Conservation (phyloP, 2,329 filamentous ascomycete species). For the Tolypocladium tundrense region DNA sequence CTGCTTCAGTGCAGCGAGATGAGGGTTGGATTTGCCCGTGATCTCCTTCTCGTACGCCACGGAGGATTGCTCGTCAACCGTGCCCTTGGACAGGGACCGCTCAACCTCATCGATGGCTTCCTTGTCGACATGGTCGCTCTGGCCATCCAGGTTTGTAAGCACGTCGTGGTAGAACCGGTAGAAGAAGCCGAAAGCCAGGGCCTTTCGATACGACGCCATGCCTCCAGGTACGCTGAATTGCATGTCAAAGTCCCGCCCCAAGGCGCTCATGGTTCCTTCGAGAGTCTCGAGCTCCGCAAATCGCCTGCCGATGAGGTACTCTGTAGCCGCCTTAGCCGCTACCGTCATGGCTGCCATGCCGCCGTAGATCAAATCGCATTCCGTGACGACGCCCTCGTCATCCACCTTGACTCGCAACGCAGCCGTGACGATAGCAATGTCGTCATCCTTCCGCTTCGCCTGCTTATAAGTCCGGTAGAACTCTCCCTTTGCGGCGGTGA, state of each 20-base stretch:
- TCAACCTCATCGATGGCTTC: constrained; percentile 80
- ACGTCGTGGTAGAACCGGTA: constrained; percentile 95
- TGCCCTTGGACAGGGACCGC: constrained; percentile 67
- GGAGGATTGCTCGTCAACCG: constrained; percentile 66
- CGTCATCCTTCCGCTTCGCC: constrained; percentile 92
- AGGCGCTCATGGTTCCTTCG: constrained; percentile 78
- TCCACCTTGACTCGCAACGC: constrained; percentile 68
- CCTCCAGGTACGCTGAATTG: constrained; percentile 87
- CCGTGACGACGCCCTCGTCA: constrained; percentile 58
- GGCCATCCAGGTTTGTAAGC: constrained; percentile 48
- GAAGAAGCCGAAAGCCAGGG: constrained; percentile 85
- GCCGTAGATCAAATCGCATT: constrained; percentile 77
- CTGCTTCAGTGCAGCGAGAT: constrained; percentile 88
- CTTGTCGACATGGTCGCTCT: constrained; percentile 44
- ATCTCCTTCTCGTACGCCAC: constrained; percentile 72
- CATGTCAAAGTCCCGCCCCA: constrained; percentile 85
- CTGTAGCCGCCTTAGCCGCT: constrained; percentile 68
- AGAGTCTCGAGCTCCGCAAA: constrained; percentile 74
- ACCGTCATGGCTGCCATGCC: constrained; percentile 92
- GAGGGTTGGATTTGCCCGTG: constrained; percentile 75
- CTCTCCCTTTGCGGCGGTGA: constrained; percentile 65
- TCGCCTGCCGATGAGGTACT: constrained; percentile 65
- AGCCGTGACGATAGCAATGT: constrained; percentile 93
- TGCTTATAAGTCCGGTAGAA: constrained; percentile 90
- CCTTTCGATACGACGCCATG: constrained; percentile 94